Conservation (phyloP, 2,329 filamentous ascomycete genomes). For the Talaromyces marneffei region DNA sequence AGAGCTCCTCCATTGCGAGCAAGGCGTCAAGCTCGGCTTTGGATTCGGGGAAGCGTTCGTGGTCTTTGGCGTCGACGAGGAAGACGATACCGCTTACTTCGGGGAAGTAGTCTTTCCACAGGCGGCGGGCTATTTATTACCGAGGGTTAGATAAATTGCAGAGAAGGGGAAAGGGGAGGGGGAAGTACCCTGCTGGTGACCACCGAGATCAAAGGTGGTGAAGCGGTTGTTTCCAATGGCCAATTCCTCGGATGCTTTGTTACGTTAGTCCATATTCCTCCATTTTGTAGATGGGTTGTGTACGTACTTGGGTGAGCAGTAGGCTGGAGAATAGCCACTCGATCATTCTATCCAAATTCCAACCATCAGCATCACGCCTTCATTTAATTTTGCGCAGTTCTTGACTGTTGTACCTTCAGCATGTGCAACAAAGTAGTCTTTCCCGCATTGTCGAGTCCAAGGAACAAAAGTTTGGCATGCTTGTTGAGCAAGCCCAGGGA, state of each 20-base stretch:
- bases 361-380: constrained; percentile 8
- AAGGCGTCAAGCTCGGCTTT: constrained; percentile 96
- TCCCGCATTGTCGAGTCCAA: constrained; percentile 88
- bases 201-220: constrained; percentile 89
- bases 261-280: background rate
- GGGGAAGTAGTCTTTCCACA: constrained; percentile 97
- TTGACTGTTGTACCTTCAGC: constrained; percentile 65
- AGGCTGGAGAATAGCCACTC: constrained; percentile 82
- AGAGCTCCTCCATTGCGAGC: constrained; percentile 91
- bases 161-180: constrained; percentile 22
- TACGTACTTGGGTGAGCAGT: constrained; percentile 81
- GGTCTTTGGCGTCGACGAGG: constrained; percentile 94
- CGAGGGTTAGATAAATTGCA: background rate
- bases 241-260: constrained; percentile 73
- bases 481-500: constrained; percentile 87
- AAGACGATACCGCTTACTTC: constrained; percentile 96
- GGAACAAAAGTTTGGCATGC: constrained; percentile 89
- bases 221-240: constrained; percentile 90
- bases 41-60: constrained; percentile 86
- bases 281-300: constrained; percentile 2
- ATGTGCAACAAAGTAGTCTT: constrained; percentile 93
- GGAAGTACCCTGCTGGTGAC: constrained; percentile 76
- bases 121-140: constrained; percentile 62
- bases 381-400: background rate
- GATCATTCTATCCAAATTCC: constrained; percentile 74